Evolutionary conservation across 2,329 filamentous ascomycete genomes (phyloP), one percentile per base, ranked within the genome.

Genomic region (Penicillium rolfsii): DNA sequence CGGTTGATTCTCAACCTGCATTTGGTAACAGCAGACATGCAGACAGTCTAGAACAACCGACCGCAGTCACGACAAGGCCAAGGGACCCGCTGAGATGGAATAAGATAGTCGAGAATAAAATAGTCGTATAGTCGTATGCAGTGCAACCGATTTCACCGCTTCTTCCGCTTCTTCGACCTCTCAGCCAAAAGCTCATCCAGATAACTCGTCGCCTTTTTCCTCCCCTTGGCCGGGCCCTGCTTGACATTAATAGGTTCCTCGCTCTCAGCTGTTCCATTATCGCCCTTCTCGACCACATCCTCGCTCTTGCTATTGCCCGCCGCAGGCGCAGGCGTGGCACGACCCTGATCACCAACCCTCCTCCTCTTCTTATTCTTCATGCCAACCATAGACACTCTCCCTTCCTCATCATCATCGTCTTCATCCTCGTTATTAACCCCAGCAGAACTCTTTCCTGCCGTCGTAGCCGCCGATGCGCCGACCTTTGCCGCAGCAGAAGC

Each of bases 161-260:
- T 79, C 66, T 79, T 81, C 69, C 82, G 82, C 74, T 85, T 85
- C 64, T 80, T 82, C 7, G 80, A 79, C 58, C 76, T 65, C 52
- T 76, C 69, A n/a, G 74, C 74, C 52, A 80, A 66, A 16, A 87
- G 71, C 64, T 86, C 82, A 70, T 87, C 85, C 26, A 87, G 74
- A 67, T 83, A 86, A 62, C 79, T 85, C 14, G 70, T 76, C 1
- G 75, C 75, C 53, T 79, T 77, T 64, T 79, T 81, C 30, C 70
- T 73, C 24, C 66, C 69, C 55, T 71, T 75, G 9, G 65, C 50
- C 26, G 60, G 57, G 46, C 54, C 60, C 30, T 61, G 58, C 52
- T 57, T 59, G 43, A 55, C 55, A 53, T 57, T 57, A 43, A 57
- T 55, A 55, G 64, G 52, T n/a, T 49, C 60, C 28, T 55, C 52